Evolutionary conservation across 2,329 filamentous ascomycete species (phyloP).

Genomic region (Botrytis squamosa): DNA sequence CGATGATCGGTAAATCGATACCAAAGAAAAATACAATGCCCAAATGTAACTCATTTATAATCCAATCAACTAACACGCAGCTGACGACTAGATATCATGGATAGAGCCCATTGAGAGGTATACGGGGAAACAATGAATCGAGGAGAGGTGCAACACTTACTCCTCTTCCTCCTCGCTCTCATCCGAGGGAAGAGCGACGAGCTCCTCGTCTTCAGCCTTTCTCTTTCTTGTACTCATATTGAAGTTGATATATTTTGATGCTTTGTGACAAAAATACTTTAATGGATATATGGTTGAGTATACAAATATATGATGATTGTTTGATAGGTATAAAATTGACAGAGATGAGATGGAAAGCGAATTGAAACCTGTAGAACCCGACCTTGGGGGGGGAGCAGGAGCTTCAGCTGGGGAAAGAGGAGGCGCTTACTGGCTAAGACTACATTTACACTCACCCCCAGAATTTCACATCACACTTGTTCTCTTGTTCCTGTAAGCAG

Average conservation of each 20-base stretch:
- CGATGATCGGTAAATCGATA: not conserved
- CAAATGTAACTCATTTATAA: not conserved
- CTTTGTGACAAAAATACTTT: not conserved
- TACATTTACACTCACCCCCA: not conserved
- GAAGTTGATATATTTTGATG: not conserved
- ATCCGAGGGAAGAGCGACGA: slow-evolving; percentile 36
- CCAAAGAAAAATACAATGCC: not conserved
- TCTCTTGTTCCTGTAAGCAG: slow-evolving; percentile 16
- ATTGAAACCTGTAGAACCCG: not conserved
- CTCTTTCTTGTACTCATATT: slow-evolving; percentile 34
- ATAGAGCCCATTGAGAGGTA: not conserved
- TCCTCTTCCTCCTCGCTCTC: slow-evolving; percentile 38
- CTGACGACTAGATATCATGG: not conserved
- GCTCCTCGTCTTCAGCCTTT: slow-evolving; percentile 36
- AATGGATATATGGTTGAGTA: not conserved
- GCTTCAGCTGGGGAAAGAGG: slow-evolving; percentile 10
- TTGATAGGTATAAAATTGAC: not conserved
- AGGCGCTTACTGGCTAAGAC: slow-evolving; percentile 14
- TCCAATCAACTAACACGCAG: not conserved
- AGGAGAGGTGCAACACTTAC: slow-evolving; percentile 26
- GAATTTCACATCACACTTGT: slow-evolving; percentile 9
- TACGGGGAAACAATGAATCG: not conserved
- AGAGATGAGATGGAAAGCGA: slow-evolving; percentile 6
- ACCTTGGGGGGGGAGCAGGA: not conserved
- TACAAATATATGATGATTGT: not conserved